Percentiles rank a stretch among this genome's conserved stretches.
Conservation (phyloP, 2,329 filamentous ascomycete species). For the Aspergillus thermomutatus region DNA sequence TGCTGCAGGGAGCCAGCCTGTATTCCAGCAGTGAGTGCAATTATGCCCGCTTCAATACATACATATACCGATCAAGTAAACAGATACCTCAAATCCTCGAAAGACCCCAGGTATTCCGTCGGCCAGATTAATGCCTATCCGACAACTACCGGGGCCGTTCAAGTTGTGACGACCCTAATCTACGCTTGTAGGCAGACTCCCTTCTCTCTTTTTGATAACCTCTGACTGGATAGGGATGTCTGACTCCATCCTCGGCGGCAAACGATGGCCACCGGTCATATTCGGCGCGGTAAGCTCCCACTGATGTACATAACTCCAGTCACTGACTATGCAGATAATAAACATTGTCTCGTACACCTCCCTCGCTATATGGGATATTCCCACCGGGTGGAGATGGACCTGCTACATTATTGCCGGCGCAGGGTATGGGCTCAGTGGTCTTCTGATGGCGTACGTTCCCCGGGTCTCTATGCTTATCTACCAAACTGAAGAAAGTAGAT, state of each 20-base stretch:
- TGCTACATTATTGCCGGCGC: constrained; percentile 56
- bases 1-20: constrained; percentile 49
- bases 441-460: constrained; percentile 48
- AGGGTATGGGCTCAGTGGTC: constrained; percentile 46
- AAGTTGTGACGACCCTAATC: constrained; percentile 57
- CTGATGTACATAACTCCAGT: constrained; percentile 18
- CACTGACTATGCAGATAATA: constrained; percentile 20
- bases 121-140: constrained; percentile 53
- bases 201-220: too few species aligned
- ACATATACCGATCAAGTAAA: not conserved
- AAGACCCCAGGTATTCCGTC: constrained; percentile 44
- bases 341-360: constrained; percentile 45
- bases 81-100: constrained; percentile 33
- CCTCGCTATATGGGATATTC: constrained; percentile 49
- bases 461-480: not conserved
- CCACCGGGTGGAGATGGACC: constrained; percentile 59
- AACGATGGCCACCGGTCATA: constrained; percentile 62
- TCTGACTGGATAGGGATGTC: constrained; percentile 49
- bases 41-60: too few species aligned
- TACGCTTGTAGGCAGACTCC: constrained; percentile 50
- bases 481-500: constrained; percentile 25
- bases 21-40: constrained; percentile 49
- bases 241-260: constrained; percentile 57
- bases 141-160: constrained; percentile 56
- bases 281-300: constrained; percentile 52